phyloP scores from a whole-genome alignment of 495 filamentous ascomycete species.

The Sporormia fimetaria region DNA sequence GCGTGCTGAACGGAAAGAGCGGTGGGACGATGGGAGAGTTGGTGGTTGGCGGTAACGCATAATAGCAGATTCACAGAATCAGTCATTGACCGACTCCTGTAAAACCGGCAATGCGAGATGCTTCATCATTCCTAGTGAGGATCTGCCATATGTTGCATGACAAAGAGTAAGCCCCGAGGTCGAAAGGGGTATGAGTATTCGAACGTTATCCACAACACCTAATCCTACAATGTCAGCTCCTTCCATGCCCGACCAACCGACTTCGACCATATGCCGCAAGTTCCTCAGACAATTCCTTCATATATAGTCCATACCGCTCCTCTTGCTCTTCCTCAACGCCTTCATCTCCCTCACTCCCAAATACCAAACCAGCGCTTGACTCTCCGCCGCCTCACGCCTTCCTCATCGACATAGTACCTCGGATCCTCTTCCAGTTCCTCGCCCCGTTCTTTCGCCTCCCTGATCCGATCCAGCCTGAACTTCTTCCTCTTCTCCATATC shows the following conservation, averaged over 20 bases:
- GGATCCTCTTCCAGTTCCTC: conserved; percentile 20
- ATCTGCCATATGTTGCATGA: too few species aligned
- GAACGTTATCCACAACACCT: too few species aligned
- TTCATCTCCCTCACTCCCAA: conserved; percentile 20
- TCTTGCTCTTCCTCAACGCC: background rate
- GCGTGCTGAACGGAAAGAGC: conserved; percentile 66
- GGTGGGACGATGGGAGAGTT: conserved; percentile 91
- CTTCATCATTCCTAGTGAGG: too few species aligned
- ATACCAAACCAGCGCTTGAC: conserved; percentile 30
- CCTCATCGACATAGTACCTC: conserved; percentile 25
- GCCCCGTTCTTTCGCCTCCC: conserved; percentile 14
- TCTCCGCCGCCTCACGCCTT: conserved; percentile 27
- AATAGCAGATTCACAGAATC: background rate
- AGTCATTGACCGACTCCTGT: background rate
- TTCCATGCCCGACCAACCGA: too few species aligned
- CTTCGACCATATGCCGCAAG: too few species aligned
- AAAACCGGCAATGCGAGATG: too few species aligned
- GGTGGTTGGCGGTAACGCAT: conserved; percentile 62
- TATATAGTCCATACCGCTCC: background rate
- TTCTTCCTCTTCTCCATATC: conserved; percentile 68
- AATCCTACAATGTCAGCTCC: too few species aligned
- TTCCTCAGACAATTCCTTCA: background rate
- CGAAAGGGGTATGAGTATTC: too few species aligned
- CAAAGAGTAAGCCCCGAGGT: too few species aligned
- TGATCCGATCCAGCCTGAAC: conserved; percentile 47